Base-by-base conservation (phyloP, 1,284 basidiomycete genomes). In the Clitocybe nebularis region DNA sequence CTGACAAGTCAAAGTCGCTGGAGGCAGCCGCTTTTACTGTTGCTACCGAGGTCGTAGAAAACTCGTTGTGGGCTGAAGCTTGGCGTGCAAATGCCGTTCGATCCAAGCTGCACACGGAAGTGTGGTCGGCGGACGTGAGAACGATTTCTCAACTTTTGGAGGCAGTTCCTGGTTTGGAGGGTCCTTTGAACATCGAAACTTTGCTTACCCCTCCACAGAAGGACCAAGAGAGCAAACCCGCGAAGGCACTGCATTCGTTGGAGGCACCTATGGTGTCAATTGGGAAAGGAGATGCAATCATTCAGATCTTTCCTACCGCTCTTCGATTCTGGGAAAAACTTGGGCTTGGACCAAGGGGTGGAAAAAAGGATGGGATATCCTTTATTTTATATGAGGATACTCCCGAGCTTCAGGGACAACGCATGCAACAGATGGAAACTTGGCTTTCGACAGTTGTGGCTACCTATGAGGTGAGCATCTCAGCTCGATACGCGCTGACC, bases 321-420 rank as follows among this genome's bases (percentile, higher is more conserved):
- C 55, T 91, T 13, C 71, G 79, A 2, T 91, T 90, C 58, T 92
- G 89, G 89, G 79, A 85, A 48, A 90, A 88, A 56, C 71, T 92
- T 21, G 86, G 84, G 0, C 59, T 93, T 38, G 71, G 72, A 20
- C 89, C 89, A 0, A 70, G 77, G 25, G 71, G 73, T 29, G 89
- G 89, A 2, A 65, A 64, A 39, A 91, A 91, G 61, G 69, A 90
- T 49, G 70, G 85, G 1, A 71, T 68, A 0, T 76, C 77, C 0
- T 88, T 81, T 57, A 75, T 81, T 0, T 62, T 92, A 33, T 84
- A 77, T 46, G 86, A 90, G 51, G 77, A 79, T 23, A 67, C 69
- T 24, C 71, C 69, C 2, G 63, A 64, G 4, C 71, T 72, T 24
- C n/a, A n/a, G n/a, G n/a, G n/a, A n/a, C n/a, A n/a, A n/a, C 67